Evolutionary conservation across 306 rosid genomes (phyloP), one percentile per base, ranked within the genome.

Genomic region (Psophocarpus tetragonolobus): DNA sequence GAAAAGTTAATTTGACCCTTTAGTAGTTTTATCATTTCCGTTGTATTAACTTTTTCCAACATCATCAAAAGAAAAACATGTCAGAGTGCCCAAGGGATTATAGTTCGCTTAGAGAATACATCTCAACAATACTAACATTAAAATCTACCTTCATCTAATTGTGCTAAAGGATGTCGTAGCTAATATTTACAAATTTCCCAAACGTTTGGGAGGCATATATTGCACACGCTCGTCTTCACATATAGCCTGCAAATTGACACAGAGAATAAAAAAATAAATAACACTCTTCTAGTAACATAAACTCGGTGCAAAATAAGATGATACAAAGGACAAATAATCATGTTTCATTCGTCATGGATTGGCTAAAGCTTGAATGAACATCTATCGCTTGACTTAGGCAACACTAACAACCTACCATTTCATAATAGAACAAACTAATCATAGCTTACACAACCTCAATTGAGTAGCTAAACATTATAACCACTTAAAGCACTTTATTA

Each of bases 141-240:
- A 42, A 76, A 66, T 45, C 74, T 18, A 48, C 80, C 68, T 41
- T 36, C 21, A 44, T 68, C 35, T 11, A 67, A 41, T 12, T 36
- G 45, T 8, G 32, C 18, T 51, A 47, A 30, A 18, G 65, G 2
- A 56, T 24, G 70, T 32, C 68, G 61, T 20, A 68, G 66, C 68
- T 51, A 50, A 77, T 42, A 70, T 62, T 64, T 14, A 62, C 24
- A 32, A 26, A 23, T 7, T 62, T 90, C 83, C 87, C 75, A 15
- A 60, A 33, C 89, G 93, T 83, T 85, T 92, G 47, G 97, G 97
- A 35, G 96, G 95, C 4, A 81, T 78, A 73, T 94, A 94, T 23
- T 84, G 97, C 90, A 92, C 91, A 14, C 84, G 90, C 82, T 85
- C 90, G 12, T 92, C 96, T 56, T 81, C 90, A 33, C 97, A 94